Conservation (phyloP, 176 grass and related monocot genomes). For the Triticum timopheevii region DNA sequence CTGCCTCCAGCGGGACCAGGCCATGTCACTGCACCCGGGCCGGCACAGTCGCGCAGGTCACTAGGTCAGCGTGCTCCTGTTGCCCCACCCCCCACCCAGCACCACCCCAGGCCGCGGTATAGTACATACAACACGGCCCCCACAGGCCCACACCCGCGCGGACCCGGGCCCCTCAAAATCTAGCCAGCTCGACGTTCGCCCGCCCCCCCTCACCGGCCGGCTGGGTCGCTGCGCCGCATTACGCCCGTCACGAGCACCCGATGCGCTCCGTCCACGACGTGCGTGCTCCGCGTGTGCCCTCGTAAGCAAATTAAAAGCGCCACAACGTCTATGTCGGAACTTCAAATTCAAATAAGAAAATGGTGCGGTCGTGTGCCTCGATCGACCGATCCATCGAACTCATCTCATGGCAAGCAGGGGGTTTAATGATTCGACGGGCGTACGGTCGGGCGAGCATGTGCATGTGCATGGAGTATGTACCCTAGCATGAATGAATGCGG, state of each 20-base stretch:
- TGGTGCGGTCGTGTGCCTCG: not conserved
- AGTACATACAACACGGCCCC: not conserved
- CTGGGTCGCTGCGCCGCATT: slow-evolving; percentile 22
- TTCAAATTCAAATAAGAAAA: not conserved
- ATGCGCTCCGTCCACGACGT: not conserved
- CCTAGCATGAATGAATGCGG: not conserved
- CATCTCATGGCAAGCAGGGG: not conserved
- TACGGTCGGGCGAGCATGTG: not conserved
- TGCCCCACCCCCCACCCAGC: not conserved
- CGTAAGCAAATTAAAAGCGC: not conserved
- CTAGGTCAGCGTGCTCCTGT: slow-evolving; percentile 8
- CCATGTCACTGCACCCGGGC: not conserved
- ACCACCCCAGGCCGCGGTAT: not conserved
- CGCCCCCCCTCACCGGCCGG: not conserved
- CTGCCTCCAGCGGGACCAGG: not conserved
- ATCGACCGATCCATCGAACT: not conserved
- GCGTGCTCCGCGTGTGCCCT: not conserved
- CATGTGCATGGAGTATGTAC: too few relatives aligned
- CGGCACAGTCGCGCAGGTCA: slow-evolving; percentile 12
- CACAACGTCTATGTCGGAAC: not conserved
- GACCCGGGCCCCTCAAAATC: not conserved
- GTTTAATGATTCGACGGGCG: not conserved
- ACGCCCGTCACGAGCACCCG: slow-evolving; percentile 39
- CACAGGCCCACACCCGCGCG: not conserved
- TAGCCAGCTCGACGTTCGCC: not conserved